Conservation (phyloP, 331 rosid genomes). For the Quercus lobata region DNA sequence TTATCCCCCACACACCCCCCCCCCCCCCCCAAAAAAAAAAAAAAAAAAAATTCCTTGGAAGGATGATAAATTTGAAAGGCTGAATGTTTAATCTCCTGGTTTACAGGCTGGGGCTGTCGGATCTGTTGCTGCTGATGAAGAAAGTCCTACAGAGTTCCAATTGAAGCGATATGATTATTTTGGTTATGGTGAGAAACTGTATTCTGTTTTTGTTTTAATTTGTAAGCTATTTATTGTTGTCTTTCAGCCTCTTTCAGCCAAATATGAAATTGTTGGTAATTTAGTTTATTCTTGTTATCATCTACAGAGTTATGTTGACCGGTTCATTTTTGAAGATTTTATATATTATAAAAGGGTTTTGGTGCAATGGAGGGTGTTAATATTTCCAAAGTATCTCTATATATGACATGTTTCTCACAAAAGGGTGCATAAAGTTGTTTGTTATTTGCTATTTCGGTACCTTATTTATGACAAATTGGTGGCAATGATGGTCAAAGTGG, state of each 20-base stretch:
- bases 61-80: too few species aligned
- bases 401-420: not conserved
- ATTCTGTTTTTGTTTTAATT: conserved; percentile 11
- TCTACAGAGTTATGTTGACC: not conserved
- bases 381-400: not conserved
- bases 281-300: not conserved
- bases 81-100: conserved; percentile 13
- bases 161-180: conserved; percentile 74
- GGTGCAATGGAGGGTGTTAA: not conserved
- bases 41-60: too few species aligned
- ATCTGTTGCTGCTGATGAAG: conserved; percentile 47
- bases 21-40: too few species aligned
- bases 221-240: conserved; percentile 5
- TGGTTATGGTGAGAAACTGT: conserved; percentile 58
- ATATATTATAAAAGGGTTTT: not conserved
- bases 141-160: conserved; percentile 62
- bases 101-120: conserved; percentile 84
- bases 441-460: not conserved
- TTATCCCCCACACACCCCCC: too few species aligned
- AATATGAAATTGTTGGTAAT: not conserved
- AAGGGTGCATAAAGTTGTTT: not conserved
- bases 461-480: not conserved
- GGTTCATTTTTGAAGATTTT: not conserved
- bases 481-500: not conserved
- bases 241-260: not conserved